Base-by-base conservation (phyloP, 768 basidiomycete species). In the Pisolithus microcarpus region DNA sequence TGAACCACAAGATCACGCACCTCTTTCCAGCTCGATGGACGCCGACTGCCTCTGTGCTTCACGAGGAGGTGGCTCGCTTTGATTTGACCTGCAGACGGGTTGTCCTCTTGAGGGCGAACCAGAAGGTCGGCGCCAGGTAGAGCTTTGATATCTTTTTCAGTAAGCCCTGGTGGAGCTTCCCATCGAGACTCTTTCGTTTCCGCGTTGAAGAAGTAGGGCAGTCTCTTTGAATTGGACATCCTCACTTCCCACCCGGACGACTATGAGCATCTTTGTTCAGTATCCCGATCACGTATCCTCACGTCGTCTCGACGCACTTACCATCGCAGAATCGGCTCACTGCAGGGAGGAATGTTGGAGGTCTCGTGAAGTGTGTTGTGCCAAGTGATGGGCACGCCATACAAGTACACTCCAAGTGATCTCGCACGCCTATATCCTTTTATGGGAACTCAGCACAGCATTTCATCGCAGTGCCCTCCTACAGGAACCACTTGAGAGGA, bases 61-160 rank as follows among this genome's bases (percentile, higher is more conserved):
- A 97, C 85, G 51, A 99, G 71, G 54, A 99, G 74, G 73, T 99
- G 96, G 62, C 91, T 92, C n/a, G 93, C 95, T 46, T 91, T 81
- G 37, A 96, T 90, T 68, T 87, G 76, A 15, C 13, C 34, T 34
- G 34, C 13, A 34, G 34, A 34, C 15, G 34, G 34, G 34, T 34
- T 2, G 5, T 34, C 13, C 5, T 23, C 23, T 18, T 71, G 75
- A 16, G 73, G 26, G 26, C 26, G 26, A 26, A 2, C 61, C 26
- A 62, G 65, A 30, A 54, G 63, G 10, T 61, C 52, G 16, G 86
- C 87, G 0, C 90, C 91, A 2, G 88, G 82, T 9, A 96, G 76
- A 4, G 69, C 48, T 1, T 68, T 54, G 58, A 88, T 67, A 57
- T 94, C 66, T 1, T 85, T 83, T 13, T 72, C 57, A n/a, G 80